Evolutionary conservation across 192 early-diverging fungal species (phyloP).

Genomic region (Rhizophagus clarus): DNA sequence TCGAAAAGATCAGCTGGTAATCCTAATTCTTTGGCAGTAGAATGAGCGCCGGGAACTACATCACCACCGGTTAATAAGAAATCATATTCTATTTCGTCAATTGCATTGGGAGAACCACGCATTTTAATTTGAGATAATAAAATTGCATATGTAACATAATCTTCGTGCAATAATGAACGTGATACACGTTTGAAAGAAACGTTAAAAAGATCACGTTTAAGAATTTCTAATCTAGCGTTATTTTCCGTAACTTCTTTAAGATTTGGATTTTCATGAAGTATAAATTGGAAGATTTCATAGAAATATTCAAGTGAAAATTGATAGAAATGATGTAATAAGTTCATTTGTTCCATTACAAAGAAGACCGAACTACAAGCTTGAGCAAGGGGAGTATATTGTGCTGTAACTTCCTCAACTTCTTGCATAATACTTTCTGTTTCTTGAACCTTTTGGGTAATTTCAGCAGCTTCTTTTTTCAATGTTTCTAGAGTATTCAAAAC

Average conservation of each 20-base stretch:
- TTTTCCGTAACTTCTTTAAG: slow-evolving; percentile 68
- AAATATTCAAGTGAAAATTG: slow-evolving; percentile 99
- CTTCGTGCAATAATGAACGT: slow-evolving; percentile 86
- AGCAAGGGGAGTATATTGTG: slow-evolving; percentile 89
- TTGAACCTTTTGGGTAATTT: slow-evolving; percentile 88
- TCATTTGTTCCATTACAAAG: slow-evolving; percentile 96
- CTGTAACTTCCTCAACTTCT: slow-evolving; percentile 93
- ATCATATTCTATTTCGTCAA: slow-evolving; percentile 70
- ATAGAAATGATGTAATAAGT: slow-evolving; percentile 90
- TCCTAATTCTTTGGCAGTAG: slow-evolving; percentile 32
- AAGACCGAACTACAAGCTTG: slow-evolving; percentile 90
- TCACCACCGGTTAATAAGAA: slow-evolving; percentile 68
- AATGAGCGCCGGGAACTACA: slow-evolving; percentile 41
- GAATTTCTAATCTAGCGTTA: slow-evolving; percentile 67
- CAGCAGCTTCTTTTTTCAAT: slow-evolving; percentile 94
- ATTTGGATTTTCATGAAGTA: slow-evolving; percentile 77
- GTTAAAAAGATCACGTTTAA: slow-evolving; percentile 82
- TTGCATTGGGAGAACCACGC: slow-evolving; percentile 53
- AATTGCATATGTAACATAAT: slow-evolving; percentile 87
- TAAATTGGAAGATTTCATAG: slow-evolving; percentile 85
- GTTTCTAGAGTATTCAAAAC: slow-evolving; percentile 94
- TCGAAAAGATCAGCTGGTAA: slow-evolving; percentile 55
- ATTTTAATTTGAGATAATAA: slow-evolving; percentile 87
- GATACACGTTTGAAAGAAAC: slow-evolving; percentile 81
- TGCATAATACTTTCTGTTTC: slow-evolving; percentile 94